These are phyloP conservation scores for Rugosomyces carneus DNA, from an alignment of 1,284 basidiomycete species.

Conservation along the genomic window DNA sequence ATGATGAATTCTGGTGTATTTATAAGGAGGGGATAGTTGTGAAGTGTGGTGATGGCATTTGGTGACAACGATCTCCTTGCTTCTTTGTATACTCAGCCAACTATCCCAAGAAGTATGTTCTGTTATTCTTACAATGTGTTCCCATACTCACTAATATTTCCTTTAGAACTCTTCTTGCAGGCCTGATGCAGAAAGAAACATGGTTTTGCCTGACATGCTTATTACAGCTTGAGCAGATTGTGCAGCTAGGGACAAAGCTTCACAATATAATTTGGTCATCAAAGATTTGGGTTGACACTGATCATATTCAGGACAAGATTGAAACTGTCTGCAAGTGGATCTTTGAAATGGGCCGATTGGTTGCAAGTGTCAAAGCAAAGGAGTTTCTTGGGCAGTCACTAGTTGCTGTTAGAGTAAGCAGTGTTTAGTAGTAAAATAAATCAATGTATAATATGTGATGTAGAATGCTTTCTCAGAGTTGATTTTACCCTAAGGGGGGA, in stretches of 20 bases:
- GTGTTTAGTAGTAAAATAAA: too few relatives aligned
- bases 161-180: slow-evolving; percentile 23
- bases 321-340: neutral
- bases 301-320: neutral
- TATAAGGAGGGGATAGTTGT: slow-evolving; percentile 12
- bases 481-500: neutral
- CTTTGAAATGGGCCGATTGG: neutral
- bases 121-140: too few relatives aligned
- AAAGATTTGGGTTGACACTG: neutral
- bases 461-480: slow-evolving; percentile 9
- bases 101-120: slow-evolving; percentile 24
- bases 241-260: neutral
- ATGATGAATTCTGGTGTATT: slow-evolving; percentile 11
- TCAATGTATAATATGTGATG: neutral
- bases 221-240: slow-evolving; percentile 3
- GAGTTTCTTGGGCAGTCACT: neutral
- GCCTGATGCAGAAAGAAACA: slow-evolving; percentile 18
- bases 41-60: slow-evolving; percentile 20
- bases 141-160: neutral
- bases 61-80: slow-evolving; percentile 17
- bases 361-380: neutral
- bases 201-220: slow-evolving; percentile 19
- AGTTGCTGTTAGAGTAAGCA: too few relatives aligned
- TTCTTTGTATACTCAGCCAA: slow-evolving; percentile 28
- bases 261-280: too few relatives aligned